Evolutionary conservation across 768 basidiomycete genomes (phyloP), one percentile per base, ranked within the genome.

Genomic region (Pleurotus pulmonarius): DNA sequence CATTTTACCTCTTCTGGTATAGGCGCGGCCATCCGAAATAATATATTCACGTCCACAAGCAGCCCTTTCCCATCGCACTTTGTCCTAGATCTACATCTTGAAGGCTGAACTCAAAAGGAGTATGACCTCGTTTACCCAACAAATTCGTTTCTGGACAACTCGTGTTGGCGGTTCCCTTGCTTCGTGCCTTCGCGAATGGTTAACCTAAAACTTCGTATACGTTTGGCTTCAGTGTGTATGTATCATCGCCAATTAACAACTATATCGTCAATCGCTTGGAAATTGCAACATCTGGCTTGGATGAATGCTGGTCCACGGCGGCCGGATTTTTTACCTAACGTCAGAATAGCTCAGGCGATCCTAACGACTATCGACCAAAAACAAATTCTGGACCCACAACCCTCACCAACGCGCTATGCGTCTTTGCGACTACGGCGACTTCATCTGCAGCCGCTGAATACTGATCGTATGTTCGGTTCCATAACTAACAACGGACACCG

Each of bases 71-170:
- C 48, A 49, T 49, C 48, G 48, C 48, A 49, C 48, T 29, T 49
- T 49, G 48, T 49, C 48, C 48, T 49, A 49, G 48, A 49, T 49
- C 48, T 25, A 49, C 48, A 49, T 49, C 48, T 49, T 29, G n/a
- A 44, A 44, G 15, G 41, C 9, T 44, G 20, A 34, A 34, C 29
- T 22, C 41, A 44, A 18, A 18, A 22, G 41, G n/a, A n/a, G 41
- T 15, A 2, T 29, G 20, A 29, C 48, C 48, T 49, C 15, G n/a
- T 34, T 49, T 18, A 29, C 48, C n/a, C 41, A 5, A 16, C n/a
- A 44, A 9, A 16, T 22, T 44, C 20, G n/a, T 44, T 16, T 16
- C 6, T 44, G 7, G n/a, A 16, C 41, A 44, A n/a, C 41, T 44
- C 41, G 41, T 44, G 41, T 13, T 20, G 20, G 20, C 9, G 13